These are phyloP conservation scores for Asterella californica DNA, from an alignment of 225 moss, liverwort and hornwort genomes.

Conservation along the genomic window DNA sequence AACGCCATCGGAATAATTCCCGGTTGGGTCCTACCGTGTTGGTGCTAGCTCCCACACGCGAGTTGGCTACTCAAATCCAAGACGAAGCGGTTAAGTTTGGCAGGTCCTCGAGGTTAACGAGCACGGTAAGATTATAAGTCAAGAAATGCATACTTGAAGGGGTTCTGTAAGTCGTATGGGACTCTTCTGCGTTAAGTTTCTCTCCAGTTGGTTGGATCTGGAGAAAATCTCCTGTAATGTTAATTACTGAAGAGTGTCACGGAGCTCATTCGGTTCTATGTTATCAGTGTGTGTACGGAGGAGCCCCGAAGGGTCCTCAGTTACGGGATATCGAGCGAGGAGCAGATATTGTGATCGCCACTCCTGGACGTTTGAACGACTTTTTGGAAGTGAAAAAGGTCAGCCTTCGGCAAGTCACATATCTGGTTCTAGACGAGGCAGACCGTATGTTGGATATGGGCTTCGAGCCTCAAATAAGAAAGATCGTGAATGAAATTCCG, in stretches of 20 bases:
- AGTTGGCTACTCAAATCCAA: constrained; percentile 91
- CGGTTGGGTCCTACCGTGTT: constrained; percentile 77
- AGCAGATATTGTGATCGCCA: constrained; percentile 89
- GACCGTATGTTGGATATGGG: constrained; percentile 99
- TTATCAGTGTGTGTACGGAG: constrained; percentile 92
- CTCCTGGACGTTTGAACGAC: constrained; percentile 86
- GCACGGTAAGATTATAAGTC: constrained; percentile 63
- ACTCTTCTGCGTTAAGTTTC: constrained; percentile 25
- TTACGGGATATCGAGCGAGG: constrained; percentile 90
- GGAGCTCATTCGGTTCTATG: constrained; percentile 28
- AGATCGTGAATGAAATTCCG: constrained; percentile 93
- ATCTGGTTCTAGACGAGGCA: constrained; percentile 86
- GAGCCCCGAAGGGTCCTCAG: constrained; percentile 92
- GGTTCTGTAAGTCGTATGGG: constrained; percentile 11
- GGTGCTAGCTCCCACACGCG: constrained; percentile 89
- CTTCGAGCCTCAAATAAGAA: constrained; percentile 95
- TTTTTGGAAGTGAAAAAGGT: constrained; percentile 96
- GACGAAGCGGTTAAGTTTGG: constrained; percentile 98
- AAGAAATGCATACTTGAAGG: constrained; percentile 20
- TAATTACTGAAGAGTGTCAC: constrained; percentile 11
- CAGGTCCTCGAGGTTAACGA: constrained; percentile 79
- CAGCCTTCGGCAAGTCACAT: constrained; percentile 79
- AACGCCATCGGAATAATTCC: constrained; percentile 71
- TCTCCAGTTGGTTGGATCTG: constrained; percentile 21
- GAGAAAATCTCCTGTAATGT: constrained; percentile 12